Evolutionary conservation across 805 yeast genomes (phyloP).

Genomic region (Candida loeiensis): DNA sequence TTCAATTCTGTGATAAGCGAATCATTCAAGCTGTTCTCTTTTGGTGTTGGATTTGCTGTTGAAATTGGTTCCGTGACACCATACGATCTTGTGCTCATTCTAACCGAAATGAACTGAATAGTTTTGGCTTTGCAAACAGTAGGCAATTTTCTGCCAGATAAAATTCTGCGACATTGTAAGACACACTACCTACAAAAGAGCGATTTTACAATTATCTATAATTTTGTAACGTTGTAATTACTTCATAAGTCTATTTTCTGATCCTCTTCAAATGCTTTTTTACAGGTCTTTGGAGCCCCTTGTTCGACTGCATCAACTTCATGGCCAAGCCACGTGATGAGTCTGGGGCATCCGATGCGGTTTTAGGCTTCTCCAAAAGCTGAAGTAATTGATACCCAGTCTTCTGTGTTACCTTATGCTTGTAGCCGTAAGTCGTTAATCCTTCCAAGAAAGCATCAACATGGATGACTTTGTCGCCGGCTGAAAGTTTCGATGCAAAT

Average conservation of each 20-base stretch:
- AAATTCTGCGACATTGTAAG: too few species aligned
- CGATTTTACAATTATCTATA: too few species aligned
- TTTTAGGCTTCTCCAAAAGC: constrained; percentile 6
- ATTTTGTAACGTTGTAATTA: too few species aligned
- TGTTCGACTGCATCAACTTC: constrained; percentile 5
- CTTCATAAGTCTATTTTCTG: background rate
- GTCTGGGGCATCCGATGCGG: background rate
- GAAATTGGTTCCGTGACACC: constrained; percentile 70
- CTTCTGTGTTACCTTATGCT: constrained; percentile 14
- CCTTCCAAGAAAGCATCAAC: constrained; percentile 18
- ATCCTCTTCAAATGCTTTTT: constrained; percentile 4
- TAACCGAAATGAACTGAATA: too few species aligned
- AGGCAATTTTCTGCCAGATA: too few species aligned
- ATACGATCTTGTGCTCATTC: constrained; percentile 29
- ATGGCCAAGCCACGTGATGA: constrained; percentile 3
- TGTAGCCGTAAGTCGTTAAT: constrained; percentile 19
- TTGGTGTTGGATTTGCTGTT: constrained; percentile 63
- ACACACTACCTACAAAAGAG: too few species aligned
- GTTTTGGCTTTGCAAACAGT: too few species aligned
- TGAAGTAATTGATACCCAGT: constrained; percentile 16
- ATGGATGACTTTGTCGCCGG: constrained; percentile 17
- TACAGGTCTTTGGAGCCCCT: constrained; percentile 7
- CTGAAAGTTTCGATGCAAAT: constrained; percentile 17
- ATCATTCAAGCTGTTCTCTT: constrained; percentile 75
- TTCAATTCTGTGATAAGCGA: constrained; percentile 73